Evolutionary conservation across 441 rosid genomes (phyloP).

Genomic region (Mallotus japonicus): DNA sequence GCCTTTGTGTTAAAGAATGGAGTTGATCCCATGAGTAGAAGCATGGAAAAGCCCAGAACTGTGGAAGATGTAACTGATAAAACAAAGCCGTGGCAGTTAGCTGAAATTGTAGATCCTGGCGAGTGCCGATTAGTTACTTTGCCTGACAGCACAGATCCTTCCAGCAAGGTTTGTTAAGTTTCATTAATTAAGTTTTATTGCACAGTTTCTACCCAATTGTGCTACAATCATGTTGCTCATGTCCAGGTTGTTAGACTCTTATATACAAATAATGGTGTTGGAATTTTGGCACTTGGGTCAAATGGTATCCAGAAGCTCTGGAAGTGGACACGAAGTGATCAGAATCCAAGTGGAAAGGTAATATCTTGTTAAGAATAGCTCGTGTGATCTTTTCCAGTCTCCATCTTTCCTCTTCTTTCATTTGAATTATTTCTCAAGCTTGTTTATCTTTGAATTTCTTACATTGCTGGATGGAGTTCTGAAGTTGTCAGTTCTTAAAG

Average conservation of each 20-base stretch:
- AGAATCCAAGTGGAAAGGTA: constrained; percentile 86
- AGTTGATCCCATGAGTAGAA: constrained; percentile 60
- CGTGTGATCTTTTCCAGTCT: not conserved
- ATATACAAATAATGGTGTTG: constrained; percentile 81
- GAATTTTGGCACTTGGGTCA: constrained; percentile 82
- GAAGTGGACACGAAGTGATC: constrained; percentile 82
- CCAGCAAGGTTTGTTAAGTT: constrained; percentile 60
- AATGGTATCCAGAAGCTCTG: constrained; percentile 84
- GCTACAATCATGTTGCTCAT: constrained; percentile 17
- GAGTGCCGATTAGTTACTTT: constrained; percentile 62
- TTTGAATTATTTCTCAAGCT: not conserved
- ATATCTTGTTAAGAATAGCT: constrained; percentile 10
- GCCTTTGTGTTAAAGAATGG: constrained; percentile 54
- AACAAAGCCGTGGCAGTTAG: constrained; percentile 67
- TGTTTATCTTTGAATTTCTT: not conserved
- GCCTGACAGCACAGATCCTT: constrained; percentile 61
- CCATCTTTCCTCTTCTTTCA: not conserved
- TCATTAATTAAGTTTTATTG: constrained; percentile 11
- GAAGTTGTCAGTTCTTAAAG: constrained; percentile 41
- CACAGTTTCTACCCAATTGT: constrained; percentile 5
- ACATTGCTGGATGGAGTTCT: constrained; percentile 24
- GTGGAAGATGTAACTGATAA: constrained; percentile 59
- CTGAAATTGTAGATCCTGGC: constrained; percentile 58
- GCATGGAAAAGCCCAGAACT: constrained; percentile 58
- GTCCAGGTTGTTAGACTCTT: constrained; percentile 76